phyloP scores from a whole-genome alignment of 1,284 basidiomycete species.

The Rhizoctonia solani region DNA sequence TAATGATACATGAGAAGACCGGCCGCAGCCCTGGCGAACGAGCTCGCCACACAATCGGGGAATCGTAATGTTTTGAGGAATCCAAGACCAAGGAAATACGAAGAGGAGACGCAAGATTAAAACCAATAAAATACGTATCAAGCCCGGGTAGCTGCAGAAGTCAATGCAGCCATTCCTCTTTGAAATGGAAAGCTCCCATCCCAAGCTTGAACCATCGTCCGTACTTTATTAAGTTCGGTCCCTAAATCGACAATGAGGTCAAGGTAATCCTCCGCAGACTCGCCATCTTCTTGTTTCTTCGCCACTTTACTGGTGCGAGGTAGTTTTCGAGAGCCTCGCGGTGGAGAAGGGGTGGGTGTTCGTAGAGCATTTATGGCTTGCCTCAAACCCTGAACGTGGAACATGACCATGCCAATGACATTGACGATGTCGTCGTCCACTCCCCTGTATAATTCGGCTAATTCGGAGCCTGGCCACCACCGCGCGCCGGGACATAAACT shows the following conservation, averaged over 20 bases:
- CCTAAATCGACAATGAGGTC: conserved; percentile 29
- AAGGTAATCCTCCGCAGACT: conserved; percentile 25
- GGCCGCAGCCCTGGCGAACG: not conserved
- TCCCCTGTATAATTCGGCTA: conserved; percentile 30
- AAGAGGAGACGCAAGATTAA: conserved; percentile 3
- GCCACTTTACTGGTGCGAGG: not conserved
- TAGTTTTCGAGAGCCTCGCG: conserved; percentile 22
- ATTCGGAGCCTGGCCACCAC: conserved; percentile 31
- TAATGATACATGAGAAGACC: conserved; percentile 30
- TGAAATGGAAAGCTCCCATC: conserved; percentile 30
- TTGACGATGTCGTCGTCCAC: conserved; percentile 33
- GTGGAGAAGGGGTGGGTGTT: conserved; percentile 26
- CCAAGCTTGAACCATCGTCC: conserved; percentile 5
- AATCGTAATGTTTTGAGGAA: not conserved
- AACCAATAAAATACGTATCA: not conserved
- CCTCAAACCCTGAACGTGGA: conserved; percentile 21
- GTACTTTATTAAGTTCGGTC: conserved; percentile 23
- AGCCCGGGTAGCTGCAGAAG: conserved; percentile 14
- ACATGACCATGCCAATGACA: conserved; percentile 27
- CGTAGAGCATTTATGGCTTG: conserved; percentile 24
- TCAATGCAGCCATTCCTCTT: conserved; percentile 11
- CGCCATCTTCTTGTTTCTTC: conserved; percentile 16
- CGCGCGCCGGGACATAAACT: conserved; percentile 21
- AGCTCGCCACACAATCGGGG: not conserved
- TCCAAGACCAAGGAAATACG: not conserved